These are phyloP conservation scores for Trichosporon asahii DNA, from an alignment of 1,284 basidiomycete species.

Conservation along the genomic window DNA sequence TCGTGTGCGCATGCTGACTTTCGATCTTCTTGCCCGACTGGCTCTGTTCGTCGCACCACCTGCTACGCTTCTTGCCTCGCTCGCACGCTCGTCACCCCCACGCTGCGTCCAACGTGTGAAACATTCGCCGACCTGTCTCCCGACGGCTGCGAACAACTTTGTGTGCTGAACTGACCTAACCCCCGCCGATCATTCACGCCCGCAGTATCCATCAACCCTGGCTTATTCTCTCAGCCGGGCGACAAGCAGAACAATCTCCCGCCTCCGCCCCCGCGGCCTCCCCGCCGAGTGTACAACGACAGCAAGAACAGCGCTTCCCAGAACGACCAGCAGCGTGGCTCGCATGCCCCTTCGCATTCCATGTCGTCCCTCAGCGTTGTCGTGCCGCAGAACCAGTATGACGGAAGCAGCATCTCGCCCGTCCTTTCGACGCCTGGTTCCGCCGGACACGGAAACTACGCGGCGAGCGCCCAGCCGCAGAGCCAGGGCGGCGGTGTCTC, in stretches of 20 bases:
- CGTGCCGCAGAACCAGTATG: constrained; percentile 4
- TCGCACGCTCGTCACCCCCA: too few relatives aligned
- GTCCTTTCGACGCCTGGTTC: constrained; percentile 14
- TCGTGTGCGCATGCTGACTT: not conserved
- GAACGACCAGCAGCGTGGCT: constrained; percentile 35
- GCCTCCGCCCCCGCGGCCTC: constrained; percentile 41
- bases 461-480: not conserved
- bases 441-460: constrained; percentile 13
- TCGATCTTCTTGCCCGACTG: not conserved
- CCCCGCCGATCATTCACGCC: not conserved
- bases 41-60: not conserved
- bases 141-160: not conserved
- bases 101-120: too few relatives aligned
- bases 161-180: not conserved
- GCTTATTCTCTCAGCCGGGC: constrained; percentile 19
- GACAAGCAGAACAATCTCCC: constrained; percentile 20
- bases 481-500: constrained; percentile 33
- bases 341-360: constrained; percentile 36
- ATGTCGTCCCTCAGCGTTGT: constrained; percentile 43
- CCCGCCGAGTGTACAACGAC: constrained; percentile 35
- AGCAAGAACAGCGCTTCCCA: constrained; percentile 17
- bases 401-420: constrained; percentile 19
- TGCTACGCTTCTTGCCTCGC: not conserved
- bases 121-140: not conserved
- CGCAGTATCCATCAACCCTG: constrained; percentile 23